Base-by-base conservation (phyloP, 2,329 filamentous ascomycete species). In the Ustilaginoidea virens region DNA sequence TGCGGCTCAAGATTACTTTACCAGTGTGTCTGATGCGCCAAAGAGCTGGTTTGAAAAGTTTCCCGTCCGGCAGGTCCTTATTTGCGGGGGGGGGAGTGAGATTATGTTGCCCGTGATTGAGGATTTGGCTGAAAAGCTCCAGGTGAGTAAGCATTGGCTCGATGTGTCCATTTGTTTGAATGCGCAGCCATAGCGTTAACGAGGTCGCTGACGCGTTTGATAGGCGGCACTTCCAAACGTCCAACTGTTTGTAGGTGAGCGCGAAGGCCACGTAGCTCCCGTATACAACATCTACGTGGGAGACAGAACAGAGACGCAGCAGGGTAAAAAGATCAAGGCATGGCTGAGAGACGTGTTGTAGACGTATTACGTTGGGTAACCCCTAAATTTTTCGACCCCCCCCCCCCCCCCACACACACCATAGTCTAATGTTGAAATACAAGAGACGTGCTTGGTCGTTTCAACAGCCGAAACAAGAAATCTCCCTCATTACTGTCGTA, bases 191-290 rank as follows among this genome's bases (percentile, higher is more conserved):
- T 9, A 16, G 8, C 7, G 24, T 19, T 20, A 9, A 26, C 7
- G 9, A 8, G 12, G 8, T 13, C 29, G 15, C 27, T 20, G 4
- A 13, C 17, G 4, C 7, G 10, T 8, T 14, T 21, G 2, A n/a
- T n/a, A 42, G 38, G 30, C 25, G 5, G 38, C 34, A 3, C 33
- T 37, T 3, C 34, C 38, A 5, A 27, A 36, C 15, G 33, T 36
- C 5, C 37, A 42, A 11, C 14, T 42, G 1, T 42, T 42, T 13
- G 21, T 39, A 4, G 40, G 37, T 2, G 30, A 25, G 10, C 16
- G 38, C 2, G 40, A 42, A 17, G 36, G 36, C 9, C 40, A 42
- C 16, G 40, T 42, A 7, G 40, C 40, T 18, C 38, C 39, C 1
- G 32, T 42, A 2, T 41, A 36, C 17, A 42, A 42, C 21, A 20